phyloP scores from a whole-genome alignment of 305 asterid species.

The Rubia tinctorum region DNA sequence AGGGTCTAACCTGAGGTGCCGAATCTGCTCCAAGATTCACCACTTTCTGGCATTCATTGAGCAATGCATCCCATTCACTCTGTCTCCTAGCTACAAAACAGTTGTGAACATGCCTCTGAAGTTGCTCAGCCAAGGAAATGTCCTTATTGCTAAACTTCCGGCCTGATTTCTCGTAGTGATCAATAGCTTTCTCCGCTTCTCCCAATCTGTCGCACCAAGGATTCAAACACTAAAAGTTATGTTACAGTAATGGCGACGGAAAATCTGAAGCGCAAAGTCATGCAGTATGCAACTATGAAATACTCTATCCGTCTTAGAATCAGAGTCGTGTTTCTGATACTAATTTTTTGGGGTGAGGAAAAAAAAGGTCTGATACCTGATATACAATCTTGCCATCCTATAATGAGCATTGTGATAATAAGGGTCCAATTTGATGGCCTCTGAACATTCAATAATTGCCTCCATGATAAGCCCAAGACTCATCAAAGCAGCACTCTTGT shows the following conservation, averaged over 20 bases:
- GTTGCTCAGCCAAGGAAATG: conserved; percentile 35
- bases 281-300: no score
- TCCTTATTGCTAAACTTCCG: conserved; percentile 38
- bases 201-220: conserved; percentile 40
- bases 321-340: conserved; percentile 2
- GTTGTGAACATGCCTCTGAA: conserved; percentile 29
- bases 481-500: conserved; percentile 62
- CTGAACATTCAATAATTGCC: conserved; percentile 47
- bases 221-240: neutral
- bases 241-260: neutral
- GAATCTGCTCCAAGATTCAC: conserved; percentile 54
- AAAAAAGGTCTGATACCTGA: conserved; percentile 32
- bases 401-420: conserved; percentile 48
- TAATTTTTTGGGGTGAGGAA: neutral
- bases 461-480: conserved; percentile 48
- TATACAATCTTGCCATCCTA: conserved; percentile 50
- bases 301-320: neutral
- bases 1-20: conserved; percentile 42
- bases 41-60: conserved; percentile 30
- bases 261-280: no score
- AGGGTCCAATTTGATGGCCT: conserved; percentile 50
- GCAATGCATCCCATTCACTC: conserved; percentile 42
- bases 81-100: conserved; percentile 31
- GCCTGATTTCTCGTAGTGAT: conserved; percentile 44
- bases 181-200: conserved; percentile 46